Base-by-base conservation (phyloP, 257 asterid genomes). In the Ophiorrhiza pumila region DNA sequence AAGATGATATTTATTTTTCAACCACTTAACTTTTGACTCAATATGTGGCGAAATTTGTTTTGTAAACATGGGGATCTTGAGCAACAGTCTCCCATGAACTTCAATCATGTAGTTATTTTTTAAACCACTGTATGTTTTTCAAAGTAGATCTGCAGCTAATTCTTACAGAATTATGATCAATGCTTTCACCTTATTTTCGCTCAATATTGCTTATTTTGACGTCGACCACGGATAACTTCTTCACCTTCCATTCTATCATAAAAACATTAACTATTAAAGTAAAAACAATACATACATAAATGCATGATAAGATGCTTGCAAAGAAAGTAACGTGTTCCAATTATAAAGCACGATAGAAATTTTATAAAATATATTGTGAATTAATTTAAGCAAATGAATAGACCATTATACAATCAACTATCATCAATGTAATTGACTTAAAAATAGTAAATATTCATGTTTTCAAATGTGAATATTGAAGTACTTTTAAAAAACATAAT, bases 21-120 rank as follows among this genome's bases (percentile, higher is more conserved):
- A 37, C 69, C 71, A 67, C 50, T 67, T 67, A 7, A 67, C 17
- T 12, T 67, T 67, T 4, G 56, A 67, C 18, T 67, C 58, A 9
- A 67, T 11, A 45, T 67, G 71, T 67, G 58, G 71, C 22, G 23
- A 42, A 12, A 67, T 22, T 42, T 67, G 27, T 11, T 58, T 58
- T n/a, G 25, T 12, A 14, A 59, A 59, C 9, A 17, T 59, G 1
- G 39, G 42, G 17, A 59, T 9, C 39, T 59, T 59, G 32, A 4
- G 20, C 1, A 59, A 3, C 14, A 59, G 2, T 59, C 37, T 59
- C n/a, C 39, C 29, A 2, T 11, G 9, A 10, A 60, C 29, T 22
- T 60, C n/a, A 31, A 4, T 20, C 69, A 63, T 18, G 25, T 63
- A 63, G 1, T 17, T 29, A 37, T 63, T 37, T 22, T 15, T 63